These are phyloP conservation scores for Russula earlei DNA, from an alignment of 768 basidiomycete genomes.

Conservation along the genomic window DNA sequence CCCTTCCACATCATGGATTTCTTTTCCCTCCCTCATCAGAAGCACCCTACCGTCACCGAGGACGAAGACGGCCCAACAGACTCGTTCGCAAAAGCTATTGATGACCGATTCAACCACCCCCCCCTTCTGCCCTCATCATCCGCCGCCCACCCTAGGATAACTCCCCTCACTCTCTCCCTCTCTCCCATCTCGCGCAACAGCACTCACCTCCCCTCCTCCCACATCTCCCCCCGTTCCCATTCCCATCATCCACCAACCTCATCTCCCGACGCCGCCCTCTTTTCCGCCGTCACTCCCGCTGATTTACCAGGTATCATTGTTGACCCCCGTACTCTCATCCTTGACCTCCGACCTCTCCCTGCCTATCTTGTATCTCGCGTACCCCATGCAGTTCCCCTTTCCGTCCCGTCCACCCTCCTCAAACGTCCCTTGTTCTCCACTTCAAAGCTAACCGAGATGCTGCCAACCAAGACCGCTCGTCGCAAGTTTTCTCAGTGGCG, in stretches of 20 bases:
- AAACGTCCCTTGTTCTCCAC: constrained; percentile 84
- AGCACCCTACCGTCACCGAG: constrained; percentile 5
- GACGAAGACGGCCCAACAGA: constrained; percentile 27
- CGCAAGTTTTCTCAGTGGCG: constrained; percentile 52
- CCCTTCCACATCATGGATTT: constrained; percentile 16
- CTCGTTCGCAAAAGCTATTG: constrained; percentile 48
- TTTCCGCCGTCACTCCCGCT: constrained; percentile 23
- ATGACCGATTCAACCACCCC: constrained; percentile 32
- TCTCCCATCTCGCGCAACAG: constrained; percentile 8
- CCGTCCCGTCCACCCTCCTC: constrained; percentile 89
- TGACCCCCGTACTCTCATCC: constrained; percentile 44
- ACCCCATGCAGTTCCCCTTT: constrained; percentile 66
- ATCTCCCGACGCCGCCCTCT: constrained; percentile 12
- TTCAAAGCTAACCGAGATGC: constrained; percentile 66
- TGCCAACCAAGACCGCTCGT: constrained; percentile 53
- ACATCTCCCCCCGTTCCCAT: constrained; percentile 8
- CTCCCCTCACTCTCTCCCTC: constrained; percentile 25
- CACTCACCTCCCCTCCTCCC: constrained; percentile 13
- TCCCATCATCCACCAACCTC: constrained; percentile 9
- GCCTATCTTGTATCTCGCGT: constrained; percentile 60
- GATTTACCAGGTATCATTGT: constrained; percentile 27
- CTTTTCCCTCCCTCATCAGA: constrained; percentile 18
- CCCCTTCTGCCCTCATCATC: constrained; percentile 22
- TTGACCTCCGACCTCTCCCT: constrained; percentile 85
- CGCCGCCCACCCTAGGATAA: constrained; percentile 27